Percentiles rank a stretch among this genome's conserved stretches.
These are phyloP conservation scores for Geosmithia flava DNA, from an alignment of 2,329 filamentous ascomycete genomes.

Conservation along the genomic window DNA sequence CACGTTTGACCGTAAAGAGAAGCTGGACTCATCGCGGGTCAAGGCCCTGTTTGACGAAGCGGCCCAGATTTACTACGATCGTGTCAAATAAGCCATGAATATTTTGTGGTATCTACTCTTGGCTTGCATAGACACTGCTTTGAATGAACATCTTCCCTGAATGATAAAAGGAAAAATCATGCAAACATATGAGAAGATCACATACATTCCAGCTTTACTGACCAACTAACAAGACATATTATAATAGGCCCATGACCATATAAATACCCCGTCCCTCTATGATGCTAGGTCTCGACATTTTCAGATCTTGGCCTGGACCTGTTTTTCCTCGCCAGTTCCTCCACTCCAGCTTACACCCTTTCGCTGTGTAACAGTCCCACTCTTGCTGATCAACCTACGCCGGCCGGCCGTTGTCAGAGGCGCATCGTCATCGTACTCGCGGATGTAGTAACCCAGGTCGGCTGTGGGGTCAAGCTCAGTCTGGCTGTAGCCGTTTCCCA, in stretches of 20 bases:
- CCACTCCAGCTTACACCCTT: constrained; percentile 4
- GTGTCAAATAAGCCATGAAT: constrained; percentile 5
- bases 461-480: constrained; percentile 20
- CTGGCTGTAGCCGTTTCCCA: constrained; percentile 33
- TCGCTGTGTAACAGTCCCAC: constrained; percentile 9
- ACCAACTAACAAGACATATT: not conserved
- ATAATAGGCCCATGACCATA: not conserved
- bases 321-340: constrained; percentile 1
- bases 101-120: not conserved
- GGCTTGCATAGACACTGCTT: not conserved
- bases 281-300: not conserved
- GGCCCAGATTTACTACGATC: constrained; percentile 29
- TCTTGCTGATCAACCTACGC: constrained; percentile 10
- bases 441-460: constrained; percentile 14
- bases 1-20: constrained; percentile 47
- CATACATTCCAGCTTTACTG: not conserved
- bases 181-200: not conserved
- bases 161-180: not conserved
- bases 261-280: not conserved
- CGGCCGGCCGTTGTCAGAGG: constrained; percentile 8
- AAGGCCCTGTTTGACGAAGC: constrained; percentile 45
- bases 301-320: not conserved
- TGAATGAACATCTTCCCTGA: not conserved
- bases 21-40: constrained; percentile 43
- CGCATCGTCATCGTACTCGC: constrained; percentile 4